Conservation (phyloP, 2,329 filamentous ascomycete species). For the Aureobasidium lini region DNA sequence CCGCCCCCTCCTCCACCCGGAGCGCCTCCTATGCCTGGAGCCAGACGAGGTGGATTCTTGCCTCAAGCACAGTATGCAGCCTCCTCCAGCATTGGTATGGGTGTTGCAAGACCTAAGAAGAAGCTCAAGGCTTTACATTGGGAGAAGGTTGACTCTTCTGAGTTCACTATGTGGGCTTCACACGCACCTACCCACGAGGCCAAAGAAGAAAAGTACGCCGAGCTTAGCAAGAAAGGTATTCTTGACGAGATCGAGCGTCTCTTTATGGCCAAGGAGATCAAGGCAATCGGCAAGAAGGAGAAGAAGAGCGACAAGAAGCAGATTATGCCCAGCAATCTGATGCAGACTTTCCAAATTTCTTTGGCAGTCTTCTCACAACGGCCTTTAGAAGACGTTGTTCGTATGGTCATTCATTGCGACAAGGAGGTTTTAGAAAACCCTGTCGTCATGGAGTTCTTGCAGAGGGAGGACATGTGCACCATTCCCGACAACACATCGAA, state of each 20-base stretch:
- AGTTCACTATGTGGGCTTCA: slow-evolving; percentile 86
- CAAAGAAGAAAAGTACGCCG: slow-evolving; percentile 91
- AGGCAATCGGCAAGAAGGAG: slow-evolving; percentile 63
- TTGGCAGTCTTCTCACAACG: slow-evolving; percentile 86
- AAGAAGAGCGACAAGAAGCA: slow-evolving; percentile 96
- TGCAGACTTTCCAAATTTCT: slow-evolving; percentile 86
- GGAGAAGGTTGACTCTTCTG: slow-evolving; percentile 93
- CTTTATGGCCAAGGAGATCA: slow-evolving; percentile 96
- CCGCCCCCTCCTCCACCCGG: slow-evolving; percentile 58
- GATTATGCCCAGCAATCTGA: slow-evolving; percentile 83
- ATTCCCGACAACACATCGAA: slow-evolving; percentile 87
- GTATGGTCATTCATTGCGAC: slow-evolving; percentile 95
- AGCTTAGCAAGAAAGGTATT: slow-evolving; percentile 89
- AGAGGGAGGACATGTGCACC: slow-evolving; percentile 85
- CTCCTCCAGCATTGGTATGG: slow-evolving; percentile 57
- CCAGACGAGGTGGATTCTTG: slow-evolving; percentile 63
- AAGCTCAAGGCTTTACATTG: slow-evolving; percentile 99
- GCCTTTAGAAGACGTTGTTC: slow-evolving; percentile 75
- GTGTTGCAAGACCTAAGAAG: slow-evolving; percentile 88
- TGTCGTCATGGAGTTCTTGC: slow-evolving; percentile 94
- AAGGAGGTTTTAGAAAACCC: slow-evolving; percentile 76
- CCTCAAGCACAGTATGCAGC: slow-evolving; percentile 51
- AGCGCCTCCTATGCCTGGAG: slow-evolving; percentile 53
- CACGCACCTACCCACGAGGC: slow-evolving; percentile 80
- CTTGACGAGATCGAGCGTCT: slow-evolving; percentile 95